Conservation (phyloP, 805 yeast species). For the Lipomyces sp. region DNA sequence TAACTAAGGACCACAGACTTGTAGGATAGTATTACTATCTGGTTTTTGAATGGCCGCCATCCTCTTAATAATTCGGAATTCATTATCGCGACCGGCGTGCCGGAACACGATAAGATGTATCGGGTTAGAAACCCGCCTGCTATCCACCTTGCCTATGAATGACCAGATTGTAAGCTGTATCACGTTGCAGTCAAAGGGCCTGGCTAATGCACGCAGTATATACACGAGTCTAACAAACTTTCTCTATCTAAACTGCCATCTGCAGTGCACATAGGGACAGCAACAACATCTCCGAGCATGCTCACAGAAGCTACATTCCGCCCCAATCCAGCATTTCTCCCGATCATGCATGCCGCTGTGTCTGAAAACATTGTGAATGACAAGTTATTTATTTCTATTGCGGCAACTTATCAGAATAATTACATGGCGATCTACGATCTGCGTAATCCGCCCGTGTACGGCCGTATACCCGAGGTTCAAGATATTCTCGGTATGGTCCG, state of each 20-base stretch:
- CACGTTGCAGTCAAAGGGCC: neutral
- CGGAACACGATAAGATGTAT: too few species aligned
- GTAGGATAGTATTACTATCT: neutral
- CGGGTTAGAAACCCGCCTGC: neutral
- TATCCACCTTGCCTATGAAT: neutral
- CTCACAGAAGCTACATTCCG: constrained; percentile 19
- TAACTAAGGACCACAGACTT: neutral
- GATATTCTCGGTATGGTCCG: constrained; percentile 72
- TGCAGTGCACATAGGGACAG: constrained; percentile 25
- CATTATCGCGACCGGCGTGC: neutral
- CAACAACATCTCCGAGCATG: neutral
- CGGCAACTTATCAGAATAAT: constrained; percentile 47
- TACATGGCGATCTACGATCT: constrained; percentile 75
- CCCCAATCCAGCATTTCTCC: constrained; percentile 24
- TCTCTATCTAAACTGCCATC: constrained; percentile 23
- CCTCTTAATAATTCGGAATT: neutral
- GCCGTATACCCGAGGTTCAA: constrained; percentile 71
- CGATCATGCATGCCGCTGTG: constrained; percentile 34
- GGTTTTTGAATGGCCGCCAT: neutral
- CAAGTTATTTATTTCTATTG: constrained; percentile 42
- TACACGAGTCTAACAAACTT: constrained; percentile 1
- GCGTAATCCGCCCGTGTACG: constrained; percentile 65
- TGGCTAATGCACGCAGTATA: neutral
- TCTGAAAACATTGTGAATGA: constrained; percentile 41
- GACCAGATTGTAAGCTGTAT: neutral